These are phyloP conservation scores for Rhytidhysteron rufulum DNA, from an alignment of 2,329 filamentous ascomycete genomes.

Conservation along the genomic window DNA sequence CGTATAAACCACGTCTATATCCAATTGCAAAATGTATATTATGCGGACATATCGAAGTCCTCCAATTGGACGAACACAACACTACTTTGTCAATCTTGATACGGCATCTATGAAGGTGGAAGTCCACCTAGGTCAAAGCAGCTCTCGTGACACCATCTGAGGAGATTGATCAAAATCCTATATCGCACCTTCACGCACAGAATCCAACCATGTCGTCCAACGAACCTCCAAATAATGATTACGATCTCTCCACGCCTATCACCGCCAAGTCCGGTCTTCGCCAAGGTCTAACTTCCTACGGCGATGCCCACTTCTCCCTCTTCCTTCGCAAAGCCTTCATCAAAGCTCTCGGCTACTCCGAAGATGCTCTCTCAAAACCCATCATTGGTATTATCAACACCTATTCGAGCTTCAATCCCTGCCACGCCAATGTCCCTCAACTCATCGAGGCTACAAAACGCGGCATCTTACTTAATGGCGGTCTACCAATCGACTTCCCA, in stretches of 20 bases:
- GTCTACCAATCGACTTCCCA: slow-evolving; percentile 67
- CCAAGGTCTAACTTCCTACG: slow-evolving; percentile 64
- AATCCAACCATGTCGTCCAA: too few species aligned
- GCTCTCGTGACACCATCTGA: too few species aligned
- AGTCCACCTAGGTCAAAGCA: too few species aligned
- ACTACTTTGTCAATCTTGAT: too few species aligned
- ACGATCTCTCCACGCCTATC: slow-evolving; percentile 56
- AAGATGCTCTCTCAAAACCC: slow-evolving; percentile 65
- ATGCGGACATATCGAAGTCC: too few species aligned
- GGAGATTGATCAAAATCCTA: too few species aligned
- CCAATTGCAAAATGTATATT: too few species aligned
- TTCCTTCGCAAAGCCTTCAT: slow-evolving; percentile 75
- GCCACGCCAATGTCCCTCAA: slow-evolving; percentile 68
- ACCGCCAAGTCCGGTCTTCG: slow-evolving; percentile 52
- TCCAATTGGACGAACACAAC: too few species aligned
- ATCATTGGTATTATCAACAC: slow-evolving; percentile 75
- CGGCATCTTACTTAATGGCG: slow-evolving; percentile 64
- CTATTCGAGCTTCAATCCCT: slow-evolving; percentile 69
- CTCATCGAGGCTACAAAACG: slow-evolving; percentile 68
- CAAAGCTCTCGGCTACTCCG: slow-evolving; percentile 70
- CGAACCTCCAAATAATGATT: too few species aligned
- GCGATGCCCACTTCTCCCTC: slow-evolving; percentile 70
- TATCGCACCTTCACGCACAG: too few species aligned
- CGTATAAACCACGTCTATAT: too few species aligned
- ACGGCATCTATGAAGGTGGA: too few species aligned